These are phyloP conservation scores for Kazachstania sp. DNA, from an alignment of 1,139 yeast species.

Conservation along the genomic window DNA sequence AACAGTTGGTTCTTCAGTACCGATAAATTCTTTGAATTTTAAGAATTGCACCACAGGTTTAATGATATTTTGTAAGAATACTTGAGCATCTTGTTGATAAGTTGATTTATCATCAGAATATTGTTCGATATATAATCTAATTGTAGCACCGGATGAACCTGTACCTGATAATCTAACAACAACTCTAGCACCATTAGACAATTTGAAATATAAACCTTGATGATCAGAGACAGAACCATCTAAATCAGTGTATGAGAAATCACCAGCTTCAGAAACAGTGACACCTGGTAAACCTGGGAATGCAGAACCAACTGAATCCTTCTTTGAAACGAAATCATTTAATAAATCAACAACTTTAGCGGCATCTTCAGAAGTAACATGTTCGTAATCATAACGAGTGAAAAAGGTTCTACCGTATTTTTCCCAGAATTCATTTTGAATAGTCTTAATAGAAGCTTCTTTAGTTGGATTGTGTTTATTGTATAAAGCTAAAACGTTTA, in stretches of 20 bases:
- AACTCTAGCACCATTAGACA: constrained; percentile 74
- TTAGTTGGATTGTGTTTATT: constrained; percentile 48
- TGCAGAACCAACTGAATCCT: constrained; percentile 39
- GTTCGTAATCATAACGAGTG: constrained; percentile 92
- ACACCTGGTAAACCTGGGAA: constrained; percentile 39
- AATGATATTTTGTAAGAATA: constrained; percentile 58
- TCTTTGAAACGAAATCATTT: constrained; percentile 37
- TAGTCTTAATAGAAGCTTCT: constrained; percentile 63
- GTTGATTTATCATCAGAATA: constrained; percentile 55
- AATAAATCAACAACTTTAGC: constrained; percentile 55
- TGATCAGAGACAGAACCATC: constrained; percentile 85
- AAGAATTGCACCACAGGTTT: constrained; percentile 57
- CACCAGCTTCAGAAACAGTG: constrained; percentile 65
- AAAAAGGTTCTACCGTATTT: constrained; percentile 94
- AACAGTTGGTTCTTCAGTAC: constrained; percentile 85
- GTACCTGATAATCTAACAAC: constrained; percentile 94
- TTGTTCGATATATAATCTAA: constrained; percentile 84
- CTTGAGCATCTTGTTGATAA: constrained; percentile 51
- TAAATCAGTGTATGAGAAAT: constrained; percentile 87
- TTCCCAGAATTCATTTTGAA: constrained; percentile 82
- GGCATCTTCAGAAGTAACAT: constrained; percentile 72
- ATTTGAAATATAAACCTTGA: constrained; percentile 85
- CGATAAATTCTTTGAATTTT: constrained; percentile 64
- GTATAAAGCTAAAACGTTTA: constrained; percentile 83
- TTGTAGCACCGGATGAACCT: constrained; percentile 97